Conservation (phyloP, 2,329 filamentous ascomycete species). For the Pleoardoris graminearum region DNA sequence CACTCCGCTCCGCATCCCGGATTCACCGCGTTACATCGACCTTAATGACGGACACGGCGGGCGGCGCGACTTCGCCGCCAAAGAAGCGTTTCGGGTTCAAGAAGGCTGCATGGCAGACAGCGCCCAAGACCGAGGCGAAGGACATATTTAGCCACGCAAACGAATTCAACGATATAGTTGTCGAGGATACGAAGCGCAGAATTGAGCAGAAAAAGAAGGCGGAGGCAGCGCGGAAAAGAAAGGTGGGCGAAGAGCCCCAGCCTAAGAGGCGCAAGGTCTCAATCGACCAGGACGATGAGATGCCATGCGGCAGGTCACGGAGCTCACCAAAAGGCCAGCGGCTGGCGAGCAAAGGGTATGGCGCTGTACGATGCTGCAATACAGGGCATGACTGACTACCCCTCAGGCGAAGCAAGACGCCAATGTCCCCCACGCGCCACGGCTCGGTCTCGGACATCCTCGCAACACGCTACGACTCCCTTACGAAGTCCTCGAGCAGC, state of each 20-base stretch:
- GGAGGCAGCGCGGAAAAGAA: slow-evolving; percentile 28
- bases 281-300: slow-evolving; percentile 17
- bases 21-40: not conserved
- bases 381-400: slow-evolving; percentile 6
- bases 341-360: slow-evolving; percentile 24
- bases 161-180: slow-evolving; percentile 45
- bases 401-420: slow-evolving; percentile 29
- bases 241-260: slow-evolving; percentile 32
- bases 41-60: slow-evolving; percentile 31
- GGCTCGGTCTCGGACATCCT: slow-evolving; percentile 25
- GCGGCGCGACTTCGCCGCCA: slow-evolving; percentile 29
- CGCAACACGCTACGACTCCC: slow-evolving; percentile 34
- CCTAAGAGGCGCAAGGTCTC: slow-evolving; percentile 31
- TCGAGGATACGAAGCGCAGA: slow-evolving; percentile 42
- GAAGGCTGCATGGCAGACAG: slow-evolving; percentile 55
- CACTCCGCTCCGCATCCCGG: not conserved
- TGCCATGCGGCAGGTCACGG: slow-evolving; percentile 13
- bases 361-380: not conserved
- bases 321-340: slow-evolving; percentile 14
- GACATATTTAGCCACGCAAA: slow-evolving; percentile 52
- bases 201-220: slow-evolving; percentile 29
- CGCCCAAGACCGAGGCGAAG: slow-evolving; percentile 41
- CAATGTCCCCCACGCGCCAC: slow-evolving; percentile 25
- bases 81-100: slow-evolving; percentile 59
- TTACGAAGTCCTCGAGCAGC: slow-evolving; percentile 24